These are phyloP conservation scores for Lactarius evosmus DNA, from an alignment of 768 basidiomycete genomes.

Conservation along the genomic window DNA sequence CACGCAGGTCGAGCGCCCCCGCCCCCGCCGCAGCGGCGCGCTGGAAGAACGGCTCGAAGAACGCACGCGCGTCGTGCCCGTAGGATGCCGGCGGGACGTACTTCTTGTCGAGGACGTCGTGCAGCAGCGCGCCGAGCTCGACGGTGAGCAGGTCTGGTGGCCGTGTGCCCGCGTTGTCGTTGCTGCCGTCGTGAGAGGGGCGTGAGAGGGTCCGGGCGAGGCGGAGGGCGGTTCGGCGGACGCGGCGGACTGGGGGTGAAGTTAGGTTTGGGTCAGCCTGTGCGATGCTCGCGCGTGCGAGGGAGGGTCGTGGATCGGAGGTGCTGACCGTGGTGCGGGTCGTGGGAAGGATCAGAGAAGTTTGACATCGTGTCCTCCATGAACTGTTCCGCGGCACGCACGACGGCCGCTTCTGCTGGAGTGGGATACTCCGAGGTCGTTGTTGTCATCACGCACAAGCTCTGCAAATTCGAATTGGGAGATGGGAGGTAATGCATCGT, in stretches of 20 bases:
- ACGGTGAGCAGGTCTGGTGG: slow-evolving; percentile 69
- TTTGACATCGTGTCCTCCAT: slow-evolving; percentile 72
- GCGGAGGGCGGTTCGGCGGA: slow-evolving; percentile 69
- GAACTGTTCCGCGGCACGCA: slow-evolving; percentile 60
- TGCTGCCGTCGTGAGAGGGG: neutral
- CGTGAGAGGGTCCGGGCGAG: slow-evolving; percentile 51
- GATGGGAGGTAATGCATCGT: neutral
- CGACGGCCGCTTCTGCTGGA: slow-evolving; percentile 46
- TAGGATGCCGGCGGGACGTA: slow-evolving; percentile 55
- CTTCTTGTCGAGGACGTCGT: slow-evolving; percentile 86
- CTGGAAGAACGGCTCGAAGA: slow-evolving; percentile 65
- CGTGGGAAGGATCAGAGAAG: slow-evolving; percentile 74
- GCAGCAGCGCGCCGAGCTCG: slow-evolving; percentile 84
- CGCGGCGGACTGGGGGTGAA: slow-evolving; percentile 69
- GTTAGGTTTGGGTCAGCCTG: neutral
- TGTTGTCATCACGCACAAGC: slow-evolving; percentile 10
- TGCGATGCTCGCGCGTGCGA: neutral
- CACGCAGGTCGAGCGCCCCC: slow-evolving; percentile 44
- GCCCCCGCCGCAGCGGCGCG: slow-evolving; percentile 29
- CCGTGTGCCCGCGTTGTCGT: neutral
- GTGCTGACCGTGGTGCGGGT: slow-evolving; percentile 64
- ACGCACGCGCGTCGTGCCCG: slow-evolving; percentile 59
- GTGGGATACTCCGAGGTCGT: slow-evolving; percentile 47
- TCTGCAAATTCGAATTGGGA: neutral
- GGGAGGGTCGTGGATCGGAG: neutral